Evolutionary conservation across 495 filamentous ascomycete genomes (phyloP).

Genomic region (Lasiosphaeria ovina): DNA sequence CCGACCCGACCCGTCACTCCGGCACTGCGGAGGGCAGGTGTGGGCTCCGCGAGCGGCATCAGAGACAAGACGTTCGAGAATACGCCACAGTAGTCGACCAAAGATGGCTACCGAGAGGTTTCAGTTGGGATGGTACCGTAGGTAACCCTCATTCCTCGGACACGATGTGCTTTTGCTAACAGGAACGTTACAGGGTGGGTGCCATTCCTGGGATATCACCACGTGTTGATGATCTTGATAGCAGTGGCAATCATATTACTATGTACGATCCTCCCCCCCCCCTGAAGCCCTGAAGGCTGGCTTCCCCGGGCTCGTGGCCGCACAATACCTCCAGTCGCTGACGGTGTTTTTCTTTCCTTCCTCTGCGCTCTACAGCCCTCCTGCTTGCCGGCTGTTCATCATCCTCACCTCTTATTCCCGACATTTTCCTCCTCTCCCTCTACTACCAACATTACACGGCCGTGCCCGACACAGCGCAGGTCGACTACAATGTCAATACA

Average conservation of each 20-base stretch:
- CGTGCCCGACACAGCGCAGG: slow-evolving; percentile 71
- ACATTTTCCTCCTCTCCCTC: slow-evolving; percentile 76
- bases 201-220: slow-evolving; percentile 96
- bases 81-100: not conserved
- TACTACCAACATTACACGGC: slow-evolving; percentile 68
- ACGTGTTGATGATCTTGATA: slow-evolving; percentile 97
- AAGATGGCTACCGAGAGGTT: slow-evolving; percentile 35
- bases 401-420: slow-evolving; percentile 69
- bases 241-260: slow-evolving; percentile 90
- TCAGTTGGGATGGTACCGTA: slow-evolving; percentile 48
- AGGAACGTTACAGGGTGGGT: slow-evolving; percentile 62
- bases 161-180: slow-evolving; percentile 18
- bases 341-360: not conserved
- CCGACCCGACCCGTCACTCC: slow-evolving; percentile 22
- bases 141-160: slow-evolving; percentile 18
- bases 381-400: slow-evolving; percentile 78
- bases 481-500: slow-evolving; percentile 74
- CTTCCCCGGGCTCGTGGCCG: not conserved
- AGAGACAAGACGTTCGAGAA: not conserved
- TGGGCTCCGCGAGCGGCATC: slow-evolving; percentile 29
- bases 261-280: slow-evolving; percentile 57
- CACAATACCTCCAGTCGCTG: slow-evolving; percentile 3
- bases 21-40: slow-evolving; percentile 39
- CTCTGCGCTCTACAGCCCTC: slow-evolving; percentile 51
- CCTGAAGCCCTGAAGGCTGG: slow-evolving; percentile 10